These are phyloP conservation scores for Echinosophora koreensis DNA, from an alignment of 306 rosid species.

Conservation along the genomic window DNA sequence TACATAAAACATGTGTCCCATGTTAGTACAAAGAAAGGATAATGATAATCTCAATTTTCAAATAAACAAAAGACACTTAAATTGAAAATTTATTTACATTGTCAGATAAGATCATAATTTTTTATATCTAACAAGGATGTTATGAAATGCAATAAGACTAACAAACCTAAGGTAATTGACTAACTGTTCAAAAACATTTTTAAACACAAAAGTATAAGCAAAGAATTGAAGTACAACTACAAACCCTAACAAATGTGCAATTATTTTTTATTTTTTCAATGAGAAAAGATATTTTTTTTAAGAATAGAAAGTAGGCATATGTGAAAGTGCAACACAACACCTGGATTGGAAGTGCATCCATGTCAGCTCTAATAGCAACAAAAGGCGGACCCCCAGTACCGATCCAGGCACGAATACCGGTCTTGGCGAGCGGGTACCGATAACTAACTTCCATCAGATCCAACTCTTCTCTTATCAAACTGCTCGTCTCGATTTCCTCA, in stretches of 20 bases:
- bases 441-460: conserved; percentile 80
- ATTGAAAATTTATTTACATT: background rate
- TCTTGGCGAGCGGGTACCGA: conserved; percentile 71
- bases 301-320: background rate
- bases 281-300: background rate
- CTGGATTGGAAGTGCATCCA: conserved; percentile 99
- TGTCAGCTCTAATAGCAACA: conserved; percentile 94
- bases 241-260: background rate
- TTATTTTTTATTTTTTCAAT: background rate
- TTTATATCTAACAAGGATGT: too few relatives aligned
- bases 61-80: too few relatives aligned
- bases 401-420: conserved; percentile 89
- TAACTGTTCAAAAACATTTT: background rate
- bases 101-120: background rate
- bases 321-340: conserved; percentile 35
- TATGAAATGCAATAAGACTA: background rate
- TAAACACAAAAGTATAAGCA: background rate
- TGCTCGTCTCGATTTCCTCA: conserved; percentile 87
- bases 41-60: background rate
- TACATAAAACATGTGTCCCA: rapidly evolving
- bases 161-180: too few relatives aligned
- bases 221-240: background rate
- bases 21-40: background rate
- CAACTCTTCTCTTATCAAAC: conserved; percentile 71
- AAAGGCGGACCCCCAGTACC: conserved; percentile 94